A percentile compares a stretch with the other conserved stretches of the same genome.
Conservation (phyloP, 805 yeast species). For the Teunomyces atbi region DNA sequence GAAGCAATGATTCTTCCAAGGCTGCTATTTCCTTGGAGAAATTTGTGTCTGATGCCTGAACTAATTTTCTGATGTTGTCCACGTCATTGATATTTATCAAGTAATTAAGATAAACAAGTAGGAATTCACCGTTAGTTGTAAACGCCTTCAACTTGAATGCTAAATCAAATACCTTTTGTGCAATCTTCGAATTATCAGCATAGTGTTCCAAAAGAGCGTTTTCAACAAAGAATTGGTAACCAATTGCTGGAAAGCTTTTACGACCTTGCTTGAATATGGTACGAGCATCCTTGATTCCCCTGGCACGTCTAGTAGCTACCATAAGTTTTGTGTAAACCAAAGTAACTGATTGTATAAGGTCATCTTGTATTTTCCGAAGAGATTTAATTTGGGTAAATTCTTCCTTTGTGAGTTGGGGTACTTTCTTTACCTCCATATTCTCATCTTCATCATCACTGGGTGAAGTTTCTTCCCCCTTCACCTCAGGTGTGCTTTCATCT, state of each 20-base stretch:
- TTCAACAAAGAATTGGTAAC: constrained; percentile 76
- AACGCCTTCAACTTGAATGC: constrained; percentile 57
- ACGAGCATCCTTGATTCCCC: constrained; percentile 73
- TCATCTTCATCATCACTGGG: constrained; percentile 13
- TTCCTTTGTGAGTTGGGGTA: constrained; percentile 15
- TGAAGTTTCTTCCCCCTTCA: neutral
- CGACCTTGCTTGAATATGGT: constrained; percentile 67
- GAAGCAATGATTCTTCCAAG: constrained; percentile 20
- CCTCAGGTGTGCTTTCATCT: constrained; percentile 1
- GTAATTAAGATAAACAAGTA: constrained; percentile 69
- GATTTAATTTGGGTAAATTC: constrained; percentile 14
- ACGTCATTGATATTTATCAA: constrained; percentile 65
- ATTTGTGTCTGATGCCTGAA: constrained; percentile 72
- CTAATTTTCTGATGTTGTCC: constrained; percentile 73
- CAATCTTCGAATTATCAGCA: constrained; percentile 63
- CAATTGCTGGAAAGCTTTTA: constrained; percentile 51
- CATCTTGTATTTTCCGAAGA: constrained; percentile 21
- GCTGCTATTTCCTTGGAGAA: constrained; percentile 35
- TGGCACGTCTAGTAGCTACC: constrained; percentile 66
- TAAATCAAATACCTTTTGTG: constrained; percentile 72
- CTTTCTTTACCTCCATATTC: constrained; percentile 12
- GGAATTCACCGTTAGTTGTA: constrained; percentile 55
- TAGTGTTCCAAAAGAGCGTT: constrained; percentile 80
- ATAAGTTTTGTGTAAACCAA: constrained; percentile 66
- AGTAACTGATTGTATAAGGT: constrained; percentile 47